Conservation (phyloP, 345 rosid species). For the Salix exigua region DNA sequence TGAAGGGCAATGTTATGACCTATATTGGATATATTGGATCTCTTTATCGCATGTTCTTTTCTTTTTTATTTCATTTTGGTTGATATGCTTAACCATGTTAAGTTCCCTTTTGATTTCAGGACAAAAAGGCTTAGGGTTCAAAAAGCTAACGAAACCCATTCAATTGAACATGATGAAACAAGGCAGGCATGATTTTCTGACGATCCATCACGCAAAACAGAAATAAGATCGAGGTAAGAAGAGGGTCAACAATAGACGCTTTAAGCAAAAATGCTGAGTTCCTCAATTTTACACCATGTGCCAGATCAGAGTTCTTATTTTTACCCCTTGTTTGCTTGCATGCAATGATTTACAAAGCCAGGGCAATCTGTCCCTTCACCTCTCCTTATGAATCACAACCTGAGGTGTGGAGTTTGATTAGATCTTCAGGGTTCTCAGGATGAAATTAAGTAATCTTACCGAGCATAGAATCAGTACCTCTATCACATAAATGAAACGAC, state of each 20-base stretch:
- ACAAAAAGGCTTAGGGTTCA: constrained; percentile 8
- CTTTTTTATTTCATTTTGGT: neutral
- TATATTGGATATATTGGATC: neutral
- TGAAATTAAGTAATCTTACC: too few relatives aligned
- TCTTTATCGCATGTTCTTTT: neutral
- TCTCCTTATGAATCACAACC: neutral
- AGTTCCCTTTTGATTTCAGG: constrained; percentile 6
- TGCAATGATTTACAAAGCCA: neutral
- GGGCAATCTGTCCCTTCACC: neutral
- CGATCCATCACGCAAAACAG: neutral
- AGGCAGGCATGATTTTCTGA: neutral
- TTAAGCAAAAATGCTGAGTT: too few relatives aligned
- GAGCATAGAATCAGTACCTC: neutral
- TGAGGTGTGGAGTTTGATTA: neutral
- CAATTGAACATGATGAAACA: neutral
- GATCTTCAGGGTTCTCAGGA: neutral
- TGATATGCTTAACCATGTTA: neutral
- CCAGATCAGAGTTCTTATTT: neutral
- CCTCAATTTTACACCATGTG: neutral
- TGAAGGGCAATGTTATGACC: neutral
- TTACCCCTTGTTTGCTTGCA: neutral
- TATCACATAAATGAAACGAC: neutral
- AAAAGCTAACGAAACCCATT: neutral
- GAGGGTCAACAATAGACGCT: neutral
- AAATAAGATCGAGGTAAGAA: neutral